A percentile compares a stretch with the other conserved stretches of the same genome.
Evolutionary conservation across 441 rosid species (phyloP).

Genomic region (Macaranga tanarius): DNA sequence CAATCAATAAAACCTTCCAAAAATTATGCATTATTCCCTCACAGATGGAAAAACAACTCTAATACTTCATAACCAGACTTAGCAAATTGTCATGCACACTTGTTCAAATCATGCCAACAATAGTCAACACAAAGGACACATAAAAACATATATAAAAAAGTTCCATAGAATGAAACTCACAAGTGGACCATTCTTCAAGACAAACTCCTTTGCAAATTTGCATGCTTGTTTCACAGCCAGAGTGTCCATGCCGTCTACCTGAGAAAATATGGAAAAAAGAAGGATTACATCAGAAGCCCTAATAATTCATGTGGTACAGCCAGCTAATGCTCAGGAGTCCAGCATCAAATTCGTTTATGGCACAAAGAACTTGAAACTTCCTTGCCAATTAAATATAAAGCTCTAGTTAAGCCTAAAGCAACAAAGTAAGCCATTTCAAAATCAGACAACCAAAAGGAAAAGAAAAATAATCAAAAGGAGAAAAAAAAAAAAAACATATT

Average conservation of each 20-base stretch:
- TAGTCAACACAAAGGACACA: not conserved
- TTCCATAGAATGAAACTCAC: slow-evolving; percentile 45
- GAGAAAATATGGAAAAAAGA: slow-evolving; percentile 10
- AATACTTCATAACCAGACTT: not conserved
- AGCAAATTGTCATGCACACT: not conserved
- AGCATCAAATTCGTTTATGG: not conserved
- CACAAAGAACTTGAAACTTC: too few species aligned
- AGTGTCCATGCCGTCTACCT: slow-evolving; percentile 99
- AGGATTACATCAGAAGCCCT: not conserved
- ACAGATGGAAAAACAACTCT: not conserved
- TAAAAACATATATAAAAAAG: not conserved
- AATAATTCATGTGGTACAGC: too few species aligned
- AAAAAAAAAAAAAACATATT: not conserved
- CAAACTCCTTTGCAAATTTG: slow-evolving; percentile 90
- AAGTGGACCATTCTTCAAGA: slow-evolving; percentile 87
- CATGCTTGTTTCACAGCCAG: slow-evolving; percentile 96
- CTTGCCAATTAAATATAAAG: not conserved
- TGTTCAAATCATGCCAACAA: slow-evolving; percentile 3
- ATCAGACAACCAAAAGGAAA: not conserved
- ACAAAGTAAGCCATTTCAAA: not conserved
- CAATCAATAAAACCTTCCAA: not conserved
- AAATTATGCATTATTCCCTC: slow-evolving; percentile 2
- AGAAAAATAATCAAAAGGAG: too few species aligned
- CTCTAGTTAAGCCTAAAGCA: not conserved
- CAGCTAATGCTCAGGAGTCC: not conserved